These are phyloP conservation scores for Fusarium ramigenum DNA, from an alignment of 2,329 filamentous ascomycete species.

Conservation along the genomic window DNA sequence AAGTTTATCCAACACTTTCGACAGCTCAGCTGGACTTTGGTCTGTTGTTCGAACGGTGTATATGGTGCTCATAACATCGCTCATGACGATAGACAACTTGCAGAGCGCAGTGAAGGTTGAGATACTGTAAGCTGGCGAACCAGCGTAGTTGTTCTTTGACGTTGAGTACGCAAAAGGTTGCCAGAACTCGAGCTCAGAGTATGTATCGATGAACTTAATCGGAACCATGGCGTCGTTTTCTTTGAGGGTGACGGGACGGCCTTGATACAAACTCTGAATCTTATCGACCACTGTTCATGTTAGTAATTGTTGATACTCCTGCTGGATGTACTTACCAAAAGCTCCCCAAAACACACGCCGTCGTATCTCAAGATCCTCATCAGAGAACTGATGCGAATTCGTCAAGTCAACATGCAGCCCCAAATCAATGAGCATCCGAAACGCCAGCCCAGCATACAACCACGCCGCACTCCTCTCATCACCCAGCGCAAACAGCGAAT, in stretches of 20 bases:
- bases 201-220: conserved; percentile 58
- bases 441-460: conserved; percentile 61
- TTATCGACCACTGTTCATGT: conserved; percentile 51
- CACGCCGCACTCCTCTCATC: conserved; percentile 63
- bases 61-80: conserved; percentile 55
- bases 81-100: conserved; percentile 45
- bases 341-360: conserved; percentile 38
- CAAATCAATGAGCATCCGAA: conserved; percentile 54
- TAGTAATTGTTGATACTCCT: fast-evolving
- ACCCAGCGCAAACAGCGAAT: conserved; percentile 59
- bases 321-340: background rate
- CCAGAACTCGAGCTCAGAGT: conserved; percentile 64
- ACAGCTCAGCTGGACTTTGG: conserved; percentile 48
- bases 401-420: conserved; percentile 51
- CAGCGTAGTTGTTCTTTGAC: conserved; percentile 10
- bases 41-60: conserved; percentile 55
- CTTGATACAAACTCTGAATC: conserved; percentile 64
- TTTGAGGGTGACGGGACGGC: conserved; percentile 58
- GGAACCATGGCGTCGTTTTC: conserved; percentile 58
- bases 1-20: conserved; percentile 49
- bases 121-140: conserved; percentile 42
- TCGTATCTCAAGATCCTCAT: conserved; percentile 31
- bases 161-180: conserved; percentile 50
- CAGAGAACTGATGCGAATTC: background rate
- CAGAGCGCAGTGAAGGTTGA: conserved; percentile 40